Conservation (phyloP, 2,329 filamentous ascomycete species). For the Xylogone sp. region DNA sequence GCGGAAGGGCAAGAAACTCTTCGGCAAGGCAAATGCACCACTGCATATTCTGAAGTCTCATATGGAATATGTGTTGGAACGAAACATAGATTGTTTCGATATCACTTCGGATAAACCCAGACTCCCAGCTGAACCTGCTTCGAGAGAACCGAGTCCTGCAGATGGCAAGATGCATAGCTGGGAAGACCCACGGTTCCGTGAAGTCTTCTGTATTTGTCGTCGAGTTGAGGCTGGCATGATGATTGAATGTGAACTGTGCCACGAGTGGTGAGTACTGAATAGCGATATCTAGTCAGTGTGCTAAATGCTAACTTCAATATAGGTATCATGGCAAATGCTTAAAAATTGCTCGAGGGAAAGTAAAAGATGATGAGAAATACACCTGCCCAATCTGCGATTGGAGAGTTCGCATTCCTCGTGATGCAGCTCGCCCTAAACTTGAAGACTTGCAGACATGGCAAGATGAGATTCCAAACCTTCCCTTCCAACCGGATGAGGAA, state of each 20-base stretch:
- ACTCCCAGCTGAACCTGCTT: constrained; percentile 86
- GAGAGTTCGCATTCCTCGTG: constrained; percentile 92
- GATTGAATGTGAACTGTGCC: constrained; percentile 98
- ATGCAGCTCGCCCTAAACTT: constrained; percentile 90
- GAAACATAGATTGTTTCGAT: constrained; percentile 90
- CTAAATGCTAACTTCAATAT: constrained; percentile 9
- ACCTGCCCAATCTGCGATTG: constrained; percentile 98
- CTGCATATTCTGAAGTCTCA: constrained; percentile 93
- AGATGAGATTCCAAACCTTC: constrained; percentile 73
- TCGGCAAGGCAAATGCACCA: constrained; percentile 96
- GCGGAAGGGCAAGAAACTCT: constrained; percentile 94
- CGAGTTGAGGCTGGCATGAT: constrained; percentile 95
- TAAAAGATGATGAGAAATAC: constrained; percentile 98
- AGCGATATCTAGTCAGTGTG: not conserved
- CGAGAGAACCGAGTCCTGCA: constrained; percentile 69
- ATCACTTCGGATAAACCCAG: constrained; percentile 79
- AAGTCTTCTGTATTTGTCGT: constrained; percentile 97
- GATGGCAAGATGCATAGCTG: constrained; percentile 49
- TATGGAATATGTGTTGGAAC: constrained; percentile 87
- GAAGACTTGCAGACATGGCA: constrained; percentile 84
- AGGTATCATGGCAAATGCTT: constrained; percentile 98
- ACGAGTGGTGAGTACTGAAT: constrained; percentile 73
- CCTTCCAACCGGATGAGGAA: constrained; percentile 96
- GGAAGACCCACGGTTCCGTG: constrained; percentile 60
- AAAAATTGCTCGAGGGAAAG: constrained; percentile 94